phyloP scores from a whole-genome alignment of 2,329 filamentous ascomycete species.

The Dactylellina cionopaga region DNA sequence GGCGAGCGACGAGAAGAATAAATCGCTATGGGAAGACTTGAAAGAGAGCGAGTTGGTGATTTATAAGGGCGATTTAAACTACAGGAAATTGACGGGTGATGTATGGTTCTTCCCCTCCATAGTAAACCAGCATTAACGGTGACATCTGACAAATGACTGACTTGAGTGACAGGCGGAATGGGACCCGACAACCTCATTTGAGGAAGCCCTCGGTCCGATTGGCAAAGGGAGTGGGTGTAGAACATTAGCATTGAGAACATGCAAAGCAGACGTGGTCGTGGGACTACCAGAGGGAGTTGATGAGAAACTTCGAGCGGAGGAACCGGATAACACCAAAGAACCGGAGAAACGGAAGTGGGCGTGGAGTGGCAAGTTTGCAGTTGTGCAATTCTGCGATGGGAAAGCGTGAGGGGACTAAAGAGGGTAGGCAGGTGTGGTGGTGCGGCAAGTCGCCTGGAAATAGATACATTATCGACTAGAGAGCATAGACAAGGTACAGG shows the following conservation, averaged over 20 bases:
- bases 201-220: slow-evolving; percentile 83
- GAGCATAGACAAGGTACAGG: no score
- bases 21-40: slow-evolving; percentile 77
- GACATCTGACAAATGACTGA: slow-evolving; percentile 61
- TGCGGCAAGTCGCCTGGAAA: no score
- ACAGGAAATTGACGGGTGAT: slow-evolving; percentile 89
- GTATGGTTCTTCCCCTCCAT: slow-evolving; percentile 62
- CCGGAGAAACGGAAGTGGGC: slow-evolving; percentile 81
- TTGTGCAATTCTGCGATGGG: slow-evolving; percentile 83
- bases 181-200: slow-evolving; percentile 88
- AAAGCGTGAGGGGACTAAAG: slow-evolving; percentile 61
- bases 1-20: slow-evolving; percentile 70
- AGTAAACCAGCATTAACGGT: background rate
- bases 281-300: slow-evolving; percentile 84
- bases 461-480: no score
- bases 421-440: no score
- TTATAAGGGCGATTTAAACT: slow-evolving; percentile 98
- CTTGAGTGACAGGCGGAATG: slow-evolving; percentile 67
- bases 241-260: slow-evolving; percentile 86
- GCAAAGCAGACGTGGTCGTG: slow-evolving; percentile 95
- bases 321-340: slow-evolving; percentile 65
- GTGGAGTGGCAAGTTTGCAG: slow-evolving; percentile 95
- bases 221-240: slow-evolving; percentile 84
- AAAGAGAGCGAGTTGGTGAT: slow-evolving; percentile 86
- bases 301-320: slow-evolving; percentile 75